A percentile compares a stretch with the other conserved stretches of the same genome.
These are phyloP conservation scores for Sordariomycetes sp. DNA, from an alignment of 2,329 filamentous ascomycete species.

Conservation along the genomic window DNA sequence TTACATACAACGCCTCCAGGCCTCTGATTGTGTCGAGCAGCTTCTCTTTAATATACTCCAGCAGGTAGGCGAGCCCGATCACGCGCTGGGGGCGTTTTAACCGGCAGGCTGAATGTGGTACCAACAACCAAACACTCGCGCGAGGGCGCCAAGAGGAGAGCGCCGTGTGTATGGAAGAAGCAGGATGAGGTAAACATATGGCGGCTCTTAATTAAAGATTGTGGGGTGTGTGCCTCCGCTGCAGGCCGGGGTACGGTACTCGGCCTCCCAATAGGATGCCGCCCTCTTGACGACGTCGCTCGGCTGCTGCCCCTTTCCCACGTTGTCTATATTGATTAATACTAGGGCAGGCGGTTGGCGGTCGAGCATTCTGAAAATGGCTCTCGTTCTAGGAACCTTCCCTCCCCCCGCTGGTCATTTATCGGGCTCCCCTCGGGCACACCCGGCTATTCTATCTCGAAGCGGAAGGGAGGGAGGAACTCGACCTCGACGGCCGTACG, in stretches of 20 bases:
- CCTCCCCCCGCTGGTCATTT: neutral
- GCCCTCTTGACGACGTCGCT: neutral
- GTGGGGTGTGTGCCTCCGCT: neutral
- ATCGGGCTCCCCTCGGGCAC: neutral
- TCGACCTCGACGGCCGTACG: neutral
- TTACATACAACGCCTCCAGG: neutral
- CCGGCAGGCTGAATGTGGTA: slow-evolving; percentile 6
- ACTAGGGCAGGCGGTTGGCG: neutral
- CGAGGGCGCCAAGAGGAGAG: neutral
- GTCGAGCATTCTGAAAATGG: neutral
- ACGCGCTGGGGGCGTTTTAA: slow-evolving; percentile 1
- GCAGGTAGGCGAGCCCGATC: neutral
- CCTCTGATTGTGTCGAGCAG: neutral
- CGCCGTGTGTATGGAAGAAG: neutral
- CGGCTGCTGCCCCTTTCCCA: neutral
- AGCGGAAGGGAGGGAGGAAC: neutral
- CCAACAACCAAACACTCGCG: neutral
- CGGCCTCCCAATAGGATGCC: neutral
- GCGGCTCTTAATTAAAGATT: neutral
- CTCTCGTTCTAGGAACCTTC: neutral
- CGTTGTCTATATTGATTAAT: neutral
- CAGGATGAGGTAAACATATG: neutral
- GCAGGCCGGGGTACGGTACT: neutral
- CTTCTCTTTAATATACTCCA: neutral
- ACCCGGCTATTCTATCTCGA: slow-evolving; percentile 1